Percentiles rank a stretch among this genome's conserved stretches.
Evolutionary conservation across 2,329 filamentous ascomycete species (phyloP).

Genomic region (Scedosporium minutisporum): DNA sequence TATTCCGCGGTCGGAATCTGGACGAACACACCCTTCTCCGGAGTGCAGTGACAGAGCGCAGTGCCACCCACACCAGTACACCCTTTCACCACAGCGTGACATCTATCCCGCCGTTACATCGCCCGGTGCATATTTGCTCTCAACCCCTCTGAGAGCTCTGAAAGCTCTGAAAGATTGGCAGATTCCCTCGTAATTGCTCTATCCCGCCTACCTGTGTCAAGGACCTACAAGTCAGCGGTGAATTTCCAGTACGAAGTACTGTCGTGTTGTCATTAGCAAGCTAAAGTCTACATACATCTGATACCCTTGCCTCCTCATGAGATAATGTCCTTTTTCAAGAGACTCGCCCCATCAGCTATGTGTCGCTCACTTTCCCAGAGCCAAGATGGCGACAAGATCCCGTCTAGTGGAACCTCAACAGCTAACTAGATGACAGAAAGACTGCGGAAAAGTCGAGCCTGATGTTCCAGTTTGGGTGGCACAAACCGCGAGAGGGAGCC

Average conservation of each 20-base stretch:
- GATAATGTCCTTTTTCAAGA: too few relatives aligned
- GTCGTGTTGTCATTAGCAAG: not conserved
- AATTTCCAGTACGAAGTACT: not conserved
- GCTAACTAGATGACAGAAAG: too few relatives aligned
- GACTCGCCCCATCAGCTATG: too few relatives aligned
- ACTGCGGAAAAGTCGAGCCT: too few relatives aligned
- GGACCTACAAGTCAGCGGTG: not conserved
- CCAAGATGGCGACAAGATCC: too few relatives aligned
- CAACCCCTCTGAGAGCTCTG: not conserved
- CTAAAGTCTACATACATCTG: not conserved
- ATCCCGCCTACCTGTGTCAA: not conserved
- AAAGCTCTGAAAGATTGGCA: not conserved
- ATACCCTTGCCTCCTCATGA: too few relatives aligned
- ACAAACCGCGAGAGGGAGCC: not conserved
- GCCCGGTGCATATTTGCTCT: not conserved
- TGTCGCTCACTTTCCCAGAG: too few relatives aligned
- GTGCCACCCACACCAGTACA: not conserved
- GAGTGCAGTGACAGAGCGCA: not conserved
- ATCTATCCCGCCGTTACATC: not conserved
- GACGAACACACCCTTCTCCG: not conserved
- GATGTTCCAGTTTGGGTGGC: not conserved
- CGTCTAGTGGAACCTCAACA: too few relatives aligned
- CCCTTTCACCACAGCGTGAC: not conserved
- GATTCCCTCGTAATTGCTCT: not conserved
- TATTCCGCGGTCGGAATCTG: not conserved